A percentile compares a stretch with the other conserved stretches of the same genome.
Evolutionary conservation across 2,329 filamentous ascomycete genomes (phyloP).

Genomic region (Colletotrichum sp.): DNA sequence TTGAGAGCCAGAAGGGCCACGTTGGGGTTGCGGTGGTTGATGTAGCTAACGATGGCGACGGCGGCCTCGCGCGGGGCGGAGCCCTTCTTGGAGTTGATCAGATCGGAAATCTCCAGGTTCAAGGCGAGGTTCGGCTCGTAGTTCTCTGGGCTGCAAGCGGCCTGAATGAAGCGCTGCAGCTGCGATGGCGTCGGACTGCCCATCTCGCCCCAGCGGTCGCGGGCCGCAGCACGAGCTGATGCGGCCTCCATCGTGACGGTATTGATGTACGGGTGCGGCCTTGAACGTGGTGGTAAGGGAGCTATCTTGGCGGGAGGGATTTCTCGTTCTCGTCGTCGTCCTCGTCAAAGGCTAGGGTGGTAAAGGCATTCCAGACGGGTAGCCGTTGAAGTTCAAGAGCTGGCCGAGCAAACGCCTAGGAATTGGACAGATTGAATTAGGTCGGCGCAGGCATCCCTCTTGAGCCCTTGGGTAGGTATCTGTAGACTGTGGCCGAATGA

Average conservation of each 20-base stretch:
- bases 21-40: constrained; percentile 97
- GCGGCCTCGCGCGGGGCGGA: constrained; percentile 94
- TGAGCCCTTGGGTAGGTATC: constrained; percentile 9
- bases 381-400: not conserved
- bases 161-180: constrained; percentile 93
- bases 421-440: constrained; percentile 21
- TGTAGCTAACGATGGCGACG: constrained; percentile 87
- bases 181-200: constrained; percentile 81
- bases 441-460: constrained; percentile 21
- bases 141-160: constrained; percentile 95
- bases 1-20: constrained; percentile 88
- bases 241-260: constrained; percentile 80
- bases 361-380: not conserved
- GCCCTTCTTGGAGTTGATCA: constrained; percentile 98
- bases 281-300: constrained; percentile 12
- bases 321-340: constrained; percentile 7
- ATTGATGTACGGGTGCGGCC: constrained; percentile 24
- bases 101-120: constrained; percentile 93
- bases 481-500: constrained; percentile 16
- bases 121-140: constrained; percentile 97
- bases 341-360: not conserved
- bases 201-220: constrained; percentile 90
- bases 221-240: constrained; percentile 91
- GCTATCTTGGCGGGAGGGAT: constrained; percentile 19
- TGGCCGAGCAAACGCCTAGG: constrained; percentile 13